phyloP scores from a whole-genome alignment of 768 basidiomycete species.

The Boletus tomentosulus region DNA sequence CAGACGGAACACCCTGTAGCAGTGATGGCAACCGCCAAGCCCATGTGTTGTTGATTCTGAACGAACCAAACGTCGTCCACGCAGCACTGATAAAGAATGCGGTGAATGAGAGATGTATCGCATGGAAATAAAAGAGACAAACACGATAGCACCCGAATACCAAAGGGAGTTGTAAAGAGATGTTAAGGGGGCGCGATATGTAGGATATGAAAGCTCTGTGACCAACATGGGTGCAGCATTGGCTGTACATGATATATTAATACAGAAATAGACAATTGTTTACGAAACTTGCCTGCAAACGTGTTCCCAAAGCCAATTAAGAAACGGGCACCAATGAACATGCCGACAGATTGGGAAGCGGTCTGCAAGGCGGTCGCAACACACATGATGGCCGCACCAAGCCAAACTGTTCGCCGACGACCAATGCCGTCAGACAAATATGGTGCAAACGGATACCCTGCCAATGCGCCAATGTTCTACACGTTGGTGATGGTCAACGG shows the following conservation, averaged over 20 bases:
- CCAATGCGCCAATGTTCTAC: constrained; percentile 69
- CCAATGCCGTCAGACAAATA: constrained; percentile 71
- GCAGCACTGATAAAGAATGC: constrained; percentile 45
- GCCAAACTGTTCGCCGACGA: constrained; percentile 57
- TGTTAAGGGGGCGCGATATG: constrained; percentile 74
- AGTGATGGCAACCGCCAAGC: constrained; percentile 79
- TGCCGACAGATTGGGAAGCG: constrained; percentile 64
- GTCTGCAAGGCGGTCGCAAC: constrained; percentile 65
- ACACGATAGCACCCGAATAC: constrained; percentile 83
- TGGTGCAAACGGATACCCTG: constrained; percentile 66
- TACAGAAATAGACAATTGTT: neutral
- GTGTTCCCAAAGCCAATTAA: constrained; percentile 74
- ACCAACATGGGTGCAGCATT: constrained; percentile 80
- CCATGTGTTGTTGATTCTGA: constrained; percentile 64
- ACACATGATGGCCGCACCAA: constrained; percentile 68
- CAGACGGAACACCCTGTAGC: constrained; percentile 66
- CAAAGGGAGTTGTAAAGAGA: constrained; percentile 80
- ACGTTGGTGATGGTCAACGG: neutral
- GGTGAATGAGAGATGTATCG: neutral
- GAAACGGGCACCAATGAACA: constrained; percentile 81
- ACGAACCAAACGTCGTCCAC: constrained; percentile 81
- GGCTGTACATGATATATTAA: constrained; percentile 30
- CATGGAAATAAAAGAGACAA: constrained; percentile 8
- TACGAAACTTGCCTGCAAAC: constrained; percentile 48
- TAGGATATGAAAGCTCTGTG: constrained; percentile 78